A percentile compares a stretch with the other conserved stretches of the same genome.
phyloP scores from a whole-genome alignment of 1,284 basidiomycete species.

The Tilletia indica region DNA sequence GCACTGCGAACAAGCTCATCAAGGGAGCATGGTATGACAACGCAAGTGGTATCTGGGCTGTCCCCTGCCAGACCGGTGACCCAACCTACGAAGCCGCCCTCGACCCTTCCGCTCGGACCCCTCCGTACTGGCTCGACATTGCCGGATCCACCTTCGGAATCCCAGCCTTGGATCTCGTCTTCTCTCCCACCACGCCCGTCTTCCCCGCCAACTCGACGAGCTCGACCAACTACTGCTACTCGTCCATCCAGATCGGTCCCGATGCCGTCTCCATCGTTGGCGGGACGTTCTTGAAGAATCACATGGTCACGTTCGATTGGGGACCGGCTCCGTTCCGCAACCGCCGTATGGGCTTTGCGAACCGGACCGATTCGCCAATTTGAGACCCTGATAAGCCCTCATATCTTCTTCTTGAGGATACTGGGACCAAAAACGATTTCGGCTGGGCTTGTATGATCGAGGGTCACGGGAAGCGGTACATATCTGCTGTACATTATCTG shows the following conservation, averaged over 20 bases:
- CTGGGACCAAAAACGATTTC: too few species aligned
- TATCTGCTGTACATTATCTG: too few species aligned
- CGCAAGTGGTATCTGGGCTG: slow-evolving; percentile 30
- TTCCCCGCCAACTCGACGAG: slow-evolving; percentile 30
- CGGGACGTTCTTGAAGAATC: slow-evolving; percentile 44
- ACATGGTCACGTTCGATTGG: slow-evolving; percentile 38
- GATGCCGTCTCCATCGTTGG: slow-evolving; percentile 37
- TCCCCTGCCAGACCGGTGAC: slow-evolving; percentile 42
- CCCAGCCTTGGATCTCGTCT: slow-evolving; percentile 39
- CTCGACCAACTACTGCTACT: slow-evolving; percentile 34
- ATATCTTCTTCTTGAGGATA: background rate
- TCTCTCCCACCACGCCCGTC: slow-evolving; percentile 39
- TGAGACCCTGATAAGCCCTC: background rate
- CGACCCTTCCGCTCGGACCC: slow-evolving; percentile 25
- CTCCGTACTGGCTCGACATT: slow-evolving; percentile 30
- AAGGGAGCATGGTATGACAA: slow-evolving; percentile 28
- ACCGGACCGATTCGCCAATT: slow-evolving; percentile 25
- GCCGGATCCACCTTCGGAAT: slow-evolving; percentile 34
- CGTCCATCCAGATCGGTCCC: slow-evolving; percentile 38
- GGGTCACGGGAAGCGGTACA: too few species aligned
- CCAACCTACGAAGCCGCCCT: slow-evolving; percentile 32
- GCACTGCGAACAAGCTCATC: slow-evolving; percentile 36
- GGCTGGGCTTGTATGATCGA: too few species aligned
- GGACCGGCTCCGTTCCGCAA: slow-evolving; percentile 29
- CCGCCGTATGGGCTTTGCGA: slow-evolving; percentile 33